Conservation (phyloP, 805 yeast genomes). For the Candida sphagnicola region DNA sequence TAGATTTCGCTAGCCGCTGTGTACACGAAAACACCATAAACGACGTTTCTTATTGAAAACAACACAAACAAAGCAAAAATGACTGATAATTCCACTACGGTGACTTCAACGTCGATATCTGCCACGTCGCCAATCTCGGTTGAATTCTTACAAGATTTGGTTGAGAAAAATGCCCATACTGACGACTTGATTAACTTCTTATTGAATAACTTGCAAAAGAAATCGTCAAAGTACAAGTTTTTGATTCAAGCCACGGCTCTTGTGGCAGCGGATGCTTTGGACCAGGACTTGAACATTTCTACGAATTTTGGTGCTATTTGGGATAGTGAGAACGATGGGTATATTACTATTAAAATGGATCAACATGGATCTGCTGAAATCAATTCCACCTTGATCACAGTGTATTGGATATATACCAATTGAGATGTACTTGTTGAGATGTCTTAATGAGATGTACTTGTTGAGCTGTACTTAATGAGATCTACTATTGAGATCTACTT, state of each 20-base stretch:
- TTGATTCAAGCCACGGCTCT: conserved; percentile 43
- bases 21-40: too few relatives aligned
- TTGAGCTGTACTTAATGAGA: too few relatives aligned
- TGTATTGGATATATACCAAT: conserved; percentile 17
- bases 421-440: neutral
- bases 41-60: too few relatives aligned
- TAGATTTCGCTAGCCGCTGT: too few relatives aligned
- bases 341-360: conserved; percentile 30
- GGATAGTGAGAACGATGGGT: conserved; percentile 56
- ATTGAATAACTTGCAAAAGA: conserved; percentile 31
- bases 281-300: conserved; percentile 20
- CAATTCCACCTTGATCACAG: conserved; percentile 8
- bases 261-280: conserved; percentile 13
- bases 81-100: neutral
- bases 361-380: conserved; percentile 3
- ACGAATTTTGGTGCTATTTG: conserved; percentile 52
- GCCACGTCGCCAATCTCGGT: conserved; percentile 18
- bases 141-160: conserved; percentile 11
- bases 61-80: neutral
- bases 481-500: too few relatives aligned
- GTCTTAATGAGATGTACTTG: neutral
- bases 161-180: conserved; percentile 8
- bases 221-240: conserved; percentile 56
- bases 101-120: conserved; percentile 6
- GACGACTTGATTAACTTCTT: conserved; percentile 26